phyloP scores from a whole-genome alignment of 2,329 filamentous ascomycete genomes.

The Trichophyton rubrum region DNA sequence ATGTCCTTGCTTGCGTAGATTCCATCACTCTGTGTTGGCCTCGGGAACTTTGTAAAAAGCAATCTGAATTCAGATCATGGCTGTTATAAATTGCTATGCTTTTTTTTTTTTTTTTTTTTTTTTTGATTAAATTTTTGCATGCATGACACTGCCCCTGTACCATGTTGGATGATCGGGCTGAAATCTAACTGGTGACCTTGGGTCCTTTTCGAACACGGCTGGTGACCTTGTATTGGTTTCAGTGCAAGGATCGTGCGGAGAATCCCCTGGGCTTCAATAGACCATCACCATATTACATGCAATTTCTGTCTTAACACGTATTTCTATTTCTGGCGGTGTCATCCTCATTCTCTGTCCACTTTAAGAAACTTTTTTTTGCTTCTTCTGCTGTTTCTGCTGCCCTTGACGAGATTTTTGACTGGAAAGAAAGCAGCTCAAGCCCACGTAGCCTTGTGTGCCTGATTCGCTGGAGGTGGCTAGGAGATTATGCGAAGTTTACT shows the following conservation, averaged over 20 bases:
- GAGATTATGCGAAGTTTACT: conserved; percentile 1
- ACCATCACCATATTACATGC: background rate
- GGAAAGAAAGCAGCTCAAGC: background rate
- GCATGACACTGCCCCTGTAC: conserved; percentile 5
- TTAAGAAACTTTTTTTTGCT: conserved; percentile 1
- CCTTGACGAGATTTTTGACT: background rate
- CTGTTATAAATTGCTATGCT: background rate
- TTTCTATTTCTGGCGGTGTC: conserved; percentile 6
- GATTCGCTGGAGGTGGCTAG: background rate
- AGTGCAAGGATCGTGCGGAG: conserved; percentile 2
- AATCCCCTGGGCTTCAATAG: background rate
- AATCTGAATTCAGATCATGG: background rate
- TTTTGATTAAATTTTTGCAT: background rate
- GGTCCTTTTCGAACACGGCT: conserved; percentile 4
- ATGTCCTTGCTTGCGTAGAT: background rate
- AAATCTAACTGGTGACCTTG: conserved; percentile 2
- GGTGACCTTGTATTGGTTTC: conserved; percentile 4
- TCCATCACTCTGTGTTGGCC: background rate
- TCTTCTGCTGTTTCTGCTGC: background rate
- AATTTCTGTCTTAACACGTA: background rate
- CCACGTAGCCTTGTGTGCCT: background rate
- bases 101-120: background rate
- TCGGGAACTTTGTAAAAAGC: background rate
- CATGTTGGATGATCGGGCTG: conserved; percentile 4
- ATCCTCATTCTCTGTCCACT: conserved; percentile 1